A percentile compares a stretch with the other conserved stretches of the same genome.
Conservation (phyloP, 768 basidiomycete species). For the Boletellus sp. region DNA sequence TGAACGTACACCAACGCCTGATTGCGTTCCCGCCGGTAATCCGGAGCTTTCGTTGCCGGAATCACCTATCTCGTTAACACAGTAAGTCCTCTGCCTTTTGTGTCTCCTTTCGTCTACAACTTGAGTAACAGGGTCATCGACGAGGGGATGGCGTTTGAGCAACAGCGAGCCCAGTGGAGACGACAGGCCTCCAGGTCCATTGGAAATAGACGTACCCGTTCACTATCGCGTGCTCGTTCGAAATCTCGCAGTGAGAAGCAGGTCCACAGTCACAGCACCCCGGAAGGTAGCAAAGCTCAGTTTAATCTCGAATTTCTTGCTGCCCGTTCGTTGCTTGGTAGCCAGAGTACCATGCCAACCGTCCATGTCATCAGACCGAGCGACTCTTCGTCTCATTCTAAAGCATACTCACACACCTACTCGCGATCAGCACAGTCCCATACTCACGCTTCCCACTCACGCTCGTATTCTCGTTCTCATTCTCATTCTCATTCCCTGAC, state of each 20-base stretch:
- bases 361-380: conserved; percentile 23
- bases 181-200: conserved; percentile 58
- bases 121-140: conserved; percentile 54
- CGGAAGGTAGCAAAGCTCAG: conserved; percentile 22
- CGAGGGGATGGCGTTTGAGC: conserved; percentile 57
- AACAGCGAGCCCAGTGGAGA: conserved; percentile 66
- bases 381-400: conserved; percentile 21
- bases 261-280: conserved; percentile 11
- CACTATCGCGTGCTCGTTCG: conserved; percentile 55
- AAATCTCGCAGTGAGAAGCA: conserved; percentile 27
- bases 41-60: conserved; percentile 58
- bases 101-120: not conserved
- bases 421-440: conserved; percentile 21
- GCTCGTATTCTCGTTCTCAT: conserved; percentile 32
- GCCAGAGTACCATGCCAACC: conserved; percentile 52
- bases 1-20: conserved; percentile 5
- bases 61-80: conserved; percentile 54
- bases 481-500: conserved; percentile 40
- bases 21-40: conserved; percentile 5
- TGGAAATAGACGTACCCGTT: conserved; percentile 60
- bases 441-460: conserved; percentile 24
- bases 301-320: conserved; percentile 55
- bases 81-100: conserved; percentile 29
- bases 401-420: conserved; percentile 28
- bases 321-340: conserved; percentile 62